Base-by-base conservation (phyloP, 495 filamentous ascomycete species). In the Trichoderma virens region DNA sequence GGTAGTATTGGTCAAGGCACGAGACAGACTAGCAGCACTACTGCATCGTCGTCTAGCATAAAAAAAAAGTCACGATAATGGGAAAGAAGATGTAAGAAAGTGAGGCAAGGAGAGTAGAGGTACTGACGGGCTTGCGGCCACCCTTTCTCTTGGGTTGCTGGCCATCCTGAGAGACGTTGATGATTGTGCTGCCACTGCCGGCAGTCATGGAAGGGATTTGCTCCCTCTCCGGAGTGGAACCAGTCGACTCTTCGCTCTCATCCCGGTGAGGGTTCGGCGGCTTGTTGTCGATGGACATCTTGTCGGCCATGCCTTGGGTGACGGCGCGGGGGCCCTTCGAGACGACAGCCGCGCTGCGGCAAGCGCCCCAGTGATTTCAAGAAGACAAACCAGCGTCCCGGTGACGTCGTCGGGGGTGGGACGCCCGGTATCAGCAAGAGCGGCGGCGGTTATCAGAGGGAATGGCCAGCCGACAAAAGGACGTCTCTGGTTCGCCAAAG, bases 91-190 rank as follows among this genome's bases (percentile, higher is more conserved):
- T 14, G 25, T 30, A 28, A 16, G 20, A 13, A 9, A 30, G 41
- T n/a, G 60, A 64, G 63, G 45, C 43, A 62, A 27, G 59, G 30
- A 20, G 56, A 69, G 65, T 60, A 28, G 54, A 65, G 51, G 69
- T 66, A 86, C 90, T 72, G 86, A 98, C 94, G 70, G 94, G 94
- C 78, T 98, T 98, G 65, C 94, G 85, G 45, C 94, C 94, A 72
- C 94, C 94, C 78, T 98, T 98, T 70, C 95, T 85, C 81, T 98
- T 98, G 73, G 78, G 78, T 61, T 80, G 78, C 69, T 82, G 78
- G 70, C 73, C 75, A 65, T 82, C 78, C 64, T 73, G 75, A 23
- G 74, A 71, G 16, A 68, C 65, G 31, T 70, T 67, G 60, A 35
- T 65, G 89, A 64, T 70, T 65, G 18, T 62, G 65, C 66, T 47